phyloP scores from a whole-genome alignment of 768 basidiomycete genomes.

The Pulveroboletus sp. region DNA sequence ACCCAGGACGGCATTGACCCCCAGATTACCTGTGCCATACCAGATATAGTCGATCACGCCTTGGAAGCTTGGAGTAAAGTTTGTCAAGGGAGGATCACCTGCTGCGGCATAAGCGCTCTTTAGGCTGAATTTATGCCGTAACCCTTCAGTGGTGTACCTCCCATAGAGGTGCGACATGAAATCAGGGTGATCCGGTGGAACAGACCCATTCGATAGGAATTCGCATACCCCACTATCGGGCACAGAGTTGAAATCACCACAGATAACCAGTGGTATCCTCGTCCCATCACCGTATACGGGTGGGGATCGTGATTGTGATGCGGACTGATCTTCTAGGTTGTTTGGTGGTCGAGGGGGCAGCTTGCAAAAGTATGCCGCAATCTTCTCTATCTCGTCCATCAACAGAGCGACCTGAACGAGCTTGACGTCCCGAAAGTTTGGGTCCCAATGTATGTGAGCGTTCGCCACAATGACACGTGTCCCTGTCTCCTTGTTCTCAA shows the following conservation, averaged over 20 bases:
- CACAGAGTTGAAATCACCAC: slow-evolving; percentile 94
- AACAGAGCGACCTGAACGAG: slow-evolving; percentile 92
- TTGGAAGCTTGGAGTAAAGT: slow-evolving; percentile 83
- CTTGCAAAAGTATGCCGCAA: slow-evolving; percentile 76
- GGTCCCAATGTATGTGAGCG: slow-evolving; percentile 92
- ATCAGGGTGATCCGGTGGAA: slow-evolving; percentile 77
- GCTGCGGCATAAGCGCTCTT: slow-evolving; percentile 75
- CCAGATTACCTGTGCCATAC: slow-evolving; percentile 71
- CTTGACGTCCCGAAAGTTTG: slow-evolving; percentile 90
- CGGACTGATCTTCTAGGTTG: slow-evolving; percentile 22
- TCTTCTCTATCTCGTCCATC: slow-evolving; percentile 90
- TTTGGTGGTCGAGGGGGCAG: slow-evolving; percentile 63
- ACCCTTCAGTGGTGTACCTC: slow-evolving; percentile 83
- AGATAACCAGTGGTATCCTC: slow-evolving; percentile 87
- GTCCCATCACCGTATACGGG: slow-evolving; percentile 77
- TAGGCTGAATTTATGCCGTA: slow-evolving; percentile 73
- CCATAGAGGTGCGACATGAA: slow-evolving; percentile 92
- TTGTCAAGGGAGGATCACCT: slow-evolving; percentile 73
- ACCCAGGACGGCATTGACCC: slow-evolving; percentile 79
- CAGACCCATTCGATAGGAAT: slow-evolving; percentile 69
- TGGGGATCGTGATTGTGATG: slow-evolving; percentile 40
- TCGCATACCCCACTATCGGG: slow-evolving; percentile 89
- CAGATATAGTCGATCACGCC: slow-evolving; percentile 93
- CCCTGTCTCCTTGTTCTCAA: slow-evolving; percentile 85
- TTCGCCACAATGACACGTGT: slow-evolving; percentile 87